These are phyloP conservation scores for Chlorella sorokiniana DNA, from an alignment of 139 green algal species.

Conservation along the genomic window DNA sequence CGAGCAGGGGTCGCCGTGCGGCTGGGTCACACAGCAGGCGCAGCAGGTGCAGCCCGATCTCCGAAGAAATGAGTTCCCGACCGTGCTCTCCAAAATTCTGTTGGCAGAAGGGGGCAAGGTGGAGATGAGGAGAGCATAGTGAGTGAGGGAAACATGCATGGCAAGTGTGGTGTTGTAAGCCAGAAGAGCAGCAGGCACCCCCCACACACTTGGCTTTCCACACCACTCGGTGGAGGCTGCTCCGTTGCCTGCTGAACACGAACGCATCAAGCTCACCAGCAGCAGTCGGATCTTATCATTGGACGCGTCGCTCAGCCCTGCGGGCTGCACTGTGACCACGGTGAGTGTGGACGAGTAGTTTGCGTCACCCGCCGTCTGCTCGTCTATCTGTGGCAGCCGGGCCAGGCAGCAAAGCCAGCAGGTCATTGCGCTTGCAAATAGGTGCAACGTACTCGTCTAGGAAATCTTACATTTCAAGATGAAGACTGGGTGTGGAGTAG, in stretches of 20 bases:
- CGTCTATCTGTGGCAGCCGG: slow-evolving; percentile 51
- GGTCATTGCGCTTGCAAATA: too few relatives aligned
- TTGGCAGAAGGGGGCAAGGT: background rate
- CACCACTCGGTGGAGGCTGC: too few relatives aligned
- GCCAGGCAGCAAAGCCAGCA: too few relatives aligned
- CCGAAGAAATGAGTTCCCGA: slow-evolving; percentile 84
- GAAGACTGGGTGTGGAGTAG: too few relatives aligned
- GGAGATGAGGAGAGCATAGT: background rate
- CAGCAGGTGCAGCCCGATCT: slow-evolving; percentile 83
- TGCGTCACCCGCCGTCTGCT: slow-evolving; percentile 31
- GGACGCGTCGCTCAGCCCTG: slow-evolving; percentile 49
- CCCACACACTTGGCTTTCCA: too few relatives aligned
- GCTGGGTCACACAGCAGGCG: slow-evolving; percentile 57
- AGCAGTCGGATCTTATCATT: slow-evolving; percentile 59
- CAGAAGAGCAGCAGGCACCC: background rate
- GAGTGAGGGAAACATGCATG: background rate
- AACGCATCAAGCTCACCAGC: slow-evolving; percentile 46
- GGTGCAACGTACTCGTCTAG: too few relatives aligned
- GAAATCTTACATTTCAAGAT: too few relatives aligned
- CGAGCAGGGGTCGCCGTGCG: background rate
- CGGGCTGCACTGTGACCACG: slow-evolving; percentile 70
- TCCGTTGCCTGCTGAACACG: background rate
- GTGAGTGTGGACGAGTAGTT: slow-evolving; percentile 37
- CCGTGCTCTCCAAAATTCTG: slow-evolving; percentile 95
- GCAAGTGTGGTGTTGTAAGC: background rate